Percentiles rank a stretch among this genome's conserved stretches.
These are phyloP conservation scores for Hirschfeldia incana DNA, from an alignment of 345 rosid genomes.

Conservation along the genomic window DNA sequence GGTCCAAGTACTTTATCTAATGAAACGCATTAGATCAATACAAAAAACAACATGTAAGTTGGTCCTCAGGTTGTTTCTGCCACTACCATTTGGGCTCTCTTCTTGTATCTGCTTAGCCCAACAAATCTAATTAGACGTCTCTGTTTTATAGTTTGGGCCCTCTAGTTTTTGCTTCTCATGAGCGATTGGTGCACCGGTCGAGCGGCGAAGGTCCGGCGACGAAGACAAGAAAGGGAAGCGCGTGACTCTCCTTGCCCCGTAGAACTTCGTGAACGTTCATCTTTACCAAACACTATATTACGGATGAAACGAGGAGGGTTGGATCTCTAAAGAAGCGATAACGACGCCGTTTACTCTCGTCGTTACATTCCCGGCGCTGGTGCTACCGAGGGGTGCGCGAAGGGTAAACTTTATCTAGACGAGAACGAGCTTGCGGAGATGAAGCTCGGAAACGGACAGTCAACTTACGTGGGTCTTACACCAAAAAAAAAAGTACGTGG, in stretches of 20 bases:
- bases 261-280: neutral
- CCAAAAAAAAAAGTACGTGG: too few relatives aligned
- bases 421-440: neutral
- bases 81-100: conserved; percentile 15
- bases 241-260: neutral
- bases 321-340: neutral
- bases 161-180: neutral
- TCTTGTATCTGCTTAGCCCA: neutral
- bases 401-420: neutral
- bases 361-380: neutral
- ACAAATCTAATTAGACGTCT: neutral
- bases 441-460: neutral
- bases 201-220: neutral
- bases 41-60: neutral
- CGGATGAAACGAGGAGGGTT: neutral
- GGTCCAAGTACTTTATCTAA: neutral
- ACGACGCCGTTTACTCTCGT: neutral
- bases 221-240: neutral
- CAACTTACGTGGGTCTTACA: neutral
- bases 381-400: neutral
- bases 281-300: neutral
- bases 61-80: neutral
- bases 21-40: neutral
- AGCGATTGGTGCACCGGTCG: neutral
- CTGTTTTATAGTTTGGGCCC: neutral